Evolutionary conservation across 202 grass and related monocot genomes (phyloP).

Genomic region (Saccharum hybrid): DNA sequence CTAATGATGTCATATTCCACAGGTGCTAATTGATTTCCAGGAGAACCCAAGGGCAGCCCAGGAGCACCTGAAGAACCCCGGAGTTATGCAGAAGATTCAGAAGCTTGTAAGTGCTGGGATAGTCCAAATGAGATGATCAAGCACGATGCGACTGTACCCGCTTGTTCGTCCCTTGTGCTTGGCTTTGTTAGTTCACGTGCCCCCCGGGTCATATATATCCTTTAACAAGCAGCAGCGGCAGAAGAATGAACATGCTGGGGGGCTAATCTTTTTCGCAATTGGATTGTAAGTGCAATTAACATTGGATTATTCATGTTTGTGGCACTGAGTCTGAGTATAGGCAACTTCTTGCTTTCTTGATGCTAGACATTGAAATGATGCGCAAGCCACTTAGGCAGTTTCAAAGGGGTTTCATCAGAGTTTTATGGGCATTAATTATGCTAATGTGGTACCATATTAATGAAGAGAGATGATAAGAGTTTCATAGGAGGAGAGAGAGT

Average conservation of each 20-base stretch:
- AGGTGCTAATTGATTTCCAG: conserved; percentile 94
- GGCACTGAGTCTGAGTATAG: neutral
- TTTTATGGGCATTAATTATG: too few relatives aligned
- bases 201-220: neutral
- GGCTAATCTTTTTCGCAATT: conserved; percentile 31
- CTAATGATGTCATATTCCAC: conserved; percentile 17
- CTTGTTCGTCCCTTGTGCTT: conserved; percentile 27
- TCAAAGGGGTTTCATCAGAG: too few relatives aligned
- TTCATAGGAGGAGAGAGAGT: too few relatives aligned
- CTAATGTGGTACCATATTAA: too few relatives aligned
- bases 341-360: neutral
- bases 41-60: conserved; percentile 88
- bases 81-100: conserved; percentile 94
- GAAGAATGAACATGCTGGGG: conserved; percentile 4
- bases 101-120: conserved; percentile 90
- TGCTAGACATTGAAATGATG: neutral
- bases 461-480: too few relatives aligned
- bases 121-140: conserved; percentile 77
- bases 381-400: neutral
- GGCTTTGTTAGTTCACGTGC: conserved; percentile 9
- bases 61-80: conserved; percentile 85
- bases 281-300: conserved; percentile 41
- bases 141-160: neutral
- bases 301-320: conserved; percentile 39
- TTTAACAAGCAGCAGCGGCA: neutral